Conservation (phyloP, 768 basidiomycete genomes). For the Heimioporus sp. region DNA sequence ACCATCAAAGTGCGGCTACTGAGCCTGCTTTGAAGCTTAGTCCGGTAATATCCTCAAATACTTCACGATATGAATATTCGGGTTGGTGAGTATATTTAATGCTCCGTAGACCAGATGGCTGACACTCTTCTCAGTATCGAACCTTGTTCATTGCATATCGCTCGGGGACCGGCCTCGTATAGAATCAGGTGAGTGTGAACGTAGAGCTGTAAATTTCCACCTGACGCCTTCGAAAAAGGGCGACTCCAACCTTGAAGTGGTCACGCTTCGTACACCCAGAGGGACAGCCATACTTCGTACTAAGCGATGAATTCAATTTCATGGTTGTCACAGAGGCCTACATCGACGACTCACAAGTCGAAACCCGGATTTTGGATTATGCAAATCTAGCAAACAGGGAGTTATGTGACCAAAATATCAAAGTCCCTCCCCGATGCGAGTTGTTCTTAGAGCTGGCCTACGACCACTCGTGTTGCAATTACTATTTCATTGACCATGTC, state of each 20-base stretch:
- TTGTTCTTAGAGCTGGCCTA: slow-evolving; percentile 48
- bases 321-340: slow-evolving; percentile 57
- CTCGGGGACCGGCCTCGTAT: slow-evolving; percentile 6
- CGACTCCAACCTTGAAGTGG: slow-evolving; percentile 34
- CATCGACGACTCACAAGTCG: slow-evolving; percentile 37
- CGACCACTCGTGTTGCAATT: slow-evolving; percentile 41
- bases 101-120: neutral
- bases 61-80: slow-evolving; percentile 8
- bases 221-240: slow-evolving; percentile 7
- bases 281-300: slow-evolving; percentile 53
- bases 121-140: slow-evolving; percentile 10
- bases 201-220: neutral
- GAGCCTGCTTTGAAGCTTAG: neutral
- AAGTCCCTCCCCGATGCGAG: slow-evolving; percentile 41
- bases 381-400: slow-evolving; percentile 32
- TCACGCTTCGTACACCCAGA: slow-evolving; percentile 52
- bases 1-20: neutral
- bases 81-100: neutral
- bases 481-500: slow-evolving; percentile 56
- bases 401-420: slow-evolving; percentile 31
- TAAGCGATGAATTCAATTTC: slow-evolving; percentile 20
- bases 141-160: slow-evolving; percentile 3
- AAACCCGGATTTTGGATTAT: slow-evolving; percentile 39
- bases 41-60: slow-evolving; percentile 17
- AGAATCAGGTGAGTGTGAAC: slow-evolving; percentile 1